Base-by-base conservation (phyloP, 805 yeast species). In the Hanseniaspora taiwanica region DNA sequence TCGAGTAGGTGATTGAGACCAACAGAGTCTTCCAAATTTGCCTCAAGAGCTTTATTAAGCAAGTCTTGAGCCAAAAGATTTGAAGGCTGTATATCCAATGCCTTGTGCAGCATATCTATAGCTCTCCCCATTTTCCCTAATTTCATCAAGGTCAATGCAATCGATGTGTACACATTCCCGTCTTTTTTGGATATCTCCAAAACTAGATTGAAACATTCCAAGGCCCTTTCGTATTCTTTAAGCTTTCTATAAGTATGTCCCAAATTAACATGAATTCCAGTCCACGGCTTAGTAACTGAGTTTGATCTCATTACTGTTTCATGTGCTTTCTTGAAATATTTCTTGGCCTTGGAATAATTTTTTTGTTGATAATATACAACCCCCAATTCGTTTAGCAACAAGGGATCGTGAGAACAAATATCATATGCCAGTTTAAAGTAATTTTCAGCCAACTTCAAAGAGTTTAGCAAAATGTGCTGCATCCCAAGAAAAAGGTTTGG, bases 401-500 rank as follows among this genome's bases (percentile, higher is more conserved):
- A 60, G 3, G 99, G 97, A 58, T 91, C 98, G 3, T 74, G 66
- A 18, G 81, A 77, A 58, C 95, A 87, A 2, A 86, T 74, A 17
- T 76, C 74, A 49, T 74, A 78, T 1, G 96, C 73, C 3, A 87
- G 72, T 42, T 68, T 62, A 21, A 91, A 68, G 53, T 87, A 91
- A 56, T 89, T 96, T 49, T 82, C 87, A 0, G 97, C 85, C 40
- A 91, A 63, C 5, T 78, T 71, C 36, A 82, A 65, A 49, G 87
- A 86, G 55, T 78, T 80, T 77, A 89, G 81, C 44, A 84, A 86
- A 49, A 86, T 63, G 57, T 91, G 89, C 63, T 91, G 97, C 96
- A 91, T 91, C 1, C 98, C 99, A 31, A 91, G 65, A 51, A 83
- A 89, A 44, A 91, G 62, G 52, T 81, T 76, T 2, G 98, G 97